These are phyloP conservation scores for Hypocrella siamensis DNA, from an alignment of 2,329 filamentous ascomycete species.

Conservation along the genomic window DNA sequence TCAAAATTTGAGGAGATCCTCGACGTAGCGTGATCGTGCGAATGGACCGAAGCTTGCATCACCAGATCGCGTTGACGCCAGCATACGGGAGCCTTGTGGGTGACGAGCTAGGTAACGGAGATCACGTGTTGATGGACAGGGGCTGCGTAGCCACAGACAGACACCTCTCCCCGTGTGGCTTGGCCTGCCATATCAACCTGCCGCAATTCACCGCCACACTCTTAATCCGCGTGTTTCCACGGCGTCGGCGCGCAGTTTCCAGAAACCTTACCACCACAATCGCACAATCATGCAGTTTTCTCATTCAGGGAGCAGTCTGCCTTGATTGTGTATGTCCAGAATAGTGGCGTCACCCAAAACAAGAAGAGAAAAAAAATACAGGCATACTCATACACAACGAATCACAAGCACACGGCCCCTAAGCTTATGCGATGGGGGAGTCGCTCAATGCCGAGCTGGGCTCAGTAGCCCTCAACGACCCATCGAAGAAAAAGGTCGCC, in stretches of 20 bases:
- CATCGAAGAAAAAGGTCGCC: slow-evolving; percentile 63
- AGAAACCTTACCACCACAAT: too few relatives aligned
- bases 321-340: too few relatives aligned
- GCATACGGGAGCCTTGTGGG: slow-evolving; percentile 4
- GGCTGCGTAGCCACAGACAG: neutral
- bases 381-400: too few relatives aligned
- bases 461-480: slow-evolving; percentile 29
- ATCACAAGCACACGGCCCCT: too few relatives aligned
- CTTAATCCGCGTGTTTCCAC: slow-evolving; percentile 16
- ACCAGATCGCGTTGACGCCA: slow-evolving; percentile 6
- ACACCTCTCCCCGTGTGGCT: too few relatives aligned
- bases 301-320: too few relatives aligned
- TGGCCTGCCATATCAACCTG: too few relatives aligned
- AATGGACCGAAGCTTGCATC: too few relatives aligned
- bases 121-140: slow-evolving; percentile 6
- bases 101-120: slow-evolving; percentile 7
- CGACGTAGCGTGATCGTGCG: too few relatives aligned
- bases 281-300: too few relatives aligned
- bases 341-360: too few relatives aligned
- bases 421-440: slow-evolving; percentile 22
- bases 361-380: too few relatives aligned
- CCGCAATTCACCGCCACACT: slow-evolving; percentile 10
- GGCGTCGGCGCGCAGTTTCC: slow-evolving; percentile 1
- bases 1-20: neutral
- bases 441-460: slow-evolving; percentile 19